These are phyloP conservation scores for Biscutella laevigata DNA, from an alignment of 441 rosid species.

Conservation along the genomic window DNA sequence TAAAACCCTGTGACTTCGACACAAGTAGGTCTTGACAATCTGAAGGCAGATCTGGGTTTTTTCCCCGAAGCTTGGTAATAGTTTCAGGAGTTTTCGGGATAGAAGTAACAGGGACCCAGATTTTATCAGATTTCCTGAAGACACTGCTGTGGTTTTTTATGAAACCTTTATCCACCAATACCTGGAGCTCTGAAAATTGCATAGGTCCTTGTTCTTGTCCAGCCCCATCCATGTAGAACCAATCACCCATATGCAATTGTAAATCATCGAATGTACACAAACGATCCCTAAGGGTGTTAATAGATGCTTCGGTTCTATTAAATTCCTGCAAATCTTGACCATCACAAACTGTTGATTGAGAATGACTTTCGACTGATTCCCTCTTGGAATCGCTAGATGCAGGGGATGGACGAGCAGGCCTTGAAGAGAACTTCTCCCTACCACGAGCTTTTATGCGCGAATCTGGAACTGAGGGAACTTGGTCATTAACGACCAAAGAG, in stretches of 20 bases:
- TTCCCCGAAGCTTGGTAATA: slow-evolving; percentile 26
- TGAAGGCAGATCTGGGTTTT: slow-evolving; percentile 28
- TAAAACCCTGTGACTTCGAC: slow-evolving; percentile 29
- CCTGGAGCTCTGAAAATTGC: slow-evolving; percentile 66
- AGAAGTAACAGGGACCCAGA: slow-evolving; percentile 79
- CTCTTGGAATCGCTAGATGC: slow-evolving; percentile 56
- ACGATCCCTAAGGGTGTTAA: slow-evolving; percentile 55
- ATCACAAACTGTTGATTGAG: slow-evolving; percentile 37
- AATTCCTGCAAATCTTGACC: slow-evolving; percentile 41
- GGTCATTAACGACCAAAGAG: slow-evolving; percentile 95
- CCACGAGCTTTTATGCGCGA: slow-evolving; percentile 53
- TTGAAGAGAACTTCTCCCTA: slow-evolving; percentile 61
- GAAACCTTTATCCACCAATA: slow-evolving; percentile 60
- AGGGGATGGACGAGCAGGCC: slow-evolving; percentile 60
- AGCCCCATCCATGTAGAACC: slow-evolving; percentile 92
- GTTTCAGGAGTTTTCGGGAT: slow-evolving; percentile 40
- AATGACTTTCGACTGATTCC: slow-evolving; percentile 54
- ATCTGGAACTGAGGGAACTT: slow-evolving; percentile 76
- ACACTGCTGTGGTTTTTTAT: slow-evolving; percentile 68
- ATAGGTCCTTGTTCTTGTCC: slow-evolving; percentile 92
- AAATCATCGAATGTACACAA: slow-evolving; percentile 62
- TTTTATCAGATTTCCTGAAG: slow-evolving; percentile 76
- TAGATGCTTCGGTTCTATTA: slow-evolving; percentile 40
- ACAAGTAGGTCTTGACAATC: slow-evolving; percentile 33
- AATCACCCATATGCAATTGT: slow-evolving; percentile 85